phyloP scores from a whole-genome alignment of 2,329 filamentous ascomycete genomes.

The Alternaria sp. region DNA sequence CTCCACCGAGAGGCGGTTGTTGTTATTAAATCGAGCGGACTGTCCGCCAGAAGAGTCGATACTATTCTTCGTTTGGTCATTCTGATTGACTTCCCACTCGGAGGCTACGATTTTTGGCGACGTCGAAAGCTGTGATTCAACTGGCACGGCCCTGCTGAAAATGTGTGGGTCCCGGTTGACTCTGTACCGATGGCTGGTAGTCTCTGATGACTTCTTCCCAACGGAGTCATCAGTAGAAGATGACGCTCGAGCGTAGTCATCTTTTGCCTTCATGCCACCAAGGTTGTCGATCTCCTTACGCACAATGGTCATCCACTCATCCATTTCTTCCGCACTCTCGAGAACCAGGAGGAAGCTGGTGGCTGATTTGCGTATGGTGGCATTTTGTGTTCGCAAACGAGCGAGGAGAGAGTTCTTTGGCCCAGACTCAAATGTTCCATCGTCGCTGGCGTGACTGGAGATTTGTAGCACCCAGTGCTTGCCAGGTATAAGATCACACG shows the following conservation, averaged over 20 bases:
- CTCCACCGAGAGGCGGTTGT: constrained; percentile 46
- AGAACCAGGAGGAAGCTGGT: constrained; percentile 76
- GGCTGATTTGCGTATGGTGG: constrained; percentile 63
- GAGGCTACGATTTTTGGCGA: constrained; percentile 44
- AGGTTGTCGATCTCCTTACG: constrained; percentile 74
- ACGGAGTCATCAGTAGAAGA: constrained; percentile 40
- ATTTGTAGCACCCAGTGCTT: constrained; percentile 83
- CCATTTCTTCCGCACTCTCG: constrained; percentile 76
- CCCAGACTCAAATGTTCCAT: constrained; percentile 57
- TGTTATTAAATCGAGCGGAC: constrained; percentile 37
- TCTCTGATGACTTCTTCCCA: constrained; percentile 40
- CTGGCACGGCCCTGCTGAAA: constrained; percentile 42
- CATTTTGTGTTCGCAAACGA: constrained; percentile 67
- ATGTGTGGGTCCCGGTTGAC: constrained; percentile 48
- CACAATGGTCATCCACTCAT: constrained; percentile 74
- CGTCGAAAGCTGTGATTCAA: constrained; percentile 46
- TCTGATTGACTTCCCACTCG: constrained; percentile 44
- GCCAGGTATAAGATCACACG: constrained; percentile 79
- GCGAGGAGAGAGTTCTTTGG: constrained; percentile 69
- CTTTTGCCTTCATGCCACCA: constrained; percentile 67
- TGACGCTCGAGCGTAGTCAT: constrained; percentile 40
- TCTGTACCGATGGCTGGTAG: constrained; percentile 50
- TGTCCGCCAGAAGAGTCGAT: constrained; percentile 44
- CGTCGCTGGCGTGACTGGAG: constrained; percentile 69
- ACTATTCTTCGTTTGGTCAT: constrained; percentile 39